Evolutionary conservation across 768 basidiomycete genomes (phyloP), one percentile per base, ranked within the genome.

Genomic region (Podaxis sp.): DNA sequence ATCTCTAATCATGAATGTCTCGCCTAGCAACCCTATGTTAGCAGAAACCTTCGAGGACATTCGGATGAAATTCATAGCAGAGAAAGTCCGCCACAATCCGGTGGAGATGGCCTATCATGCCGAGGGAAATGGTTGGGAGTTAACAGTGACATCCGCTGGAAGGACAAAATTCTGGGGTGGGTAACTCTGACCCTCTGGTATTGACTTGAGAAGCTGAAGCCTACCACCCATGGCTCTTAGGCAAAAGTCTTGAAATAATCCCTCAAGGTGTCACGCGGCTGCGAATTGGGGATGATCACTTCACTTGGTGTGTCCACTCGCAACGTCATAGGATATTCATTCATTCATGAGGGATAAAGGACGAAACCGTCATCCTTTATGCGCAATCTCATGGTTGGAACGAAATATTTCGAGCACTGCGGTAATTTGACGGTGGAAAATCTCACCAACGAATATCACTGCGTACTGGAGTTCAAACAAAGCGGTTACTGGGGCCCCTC

Each of bases 91-190:
- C 41, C 93, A 95, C 71, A 87, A 91, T 68, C 93, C 93, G 12
- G 82, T 95, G 41, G 80, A 94, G 68, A 85, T 94, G 69, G 93
- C 92, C 3, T 93, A 90, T 75, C 91, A 93, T 69, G 93, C 92
- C 3, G 86, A 92, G 71, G 92, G 93, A 22, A 75, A 82, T 33
- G 81, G 84, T 5, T 95, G 94, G 94, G 83, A 87, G 70, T 73
- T 93, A 33, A 80, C 80, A 62, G 90, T 84, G 37, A 92, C 90
- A 0, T 89, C 90, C n/a, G 81, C 85, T 67, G 93, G 90, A 26
- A 91, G 85, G 75, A 94, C 92, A 60, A 93, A 92, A 73, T 93
- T 95, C 74, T 93, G 93, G 91, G 93, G 93, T 91, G 73, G 63
- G 87, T 80, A 11, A 66, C 40, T 58, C n/a, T 11, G 6, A 41